Base-by-base conservation (phyloP, 306 rosid genomes). In the Notholithocarpus densiflorus region DNA sequence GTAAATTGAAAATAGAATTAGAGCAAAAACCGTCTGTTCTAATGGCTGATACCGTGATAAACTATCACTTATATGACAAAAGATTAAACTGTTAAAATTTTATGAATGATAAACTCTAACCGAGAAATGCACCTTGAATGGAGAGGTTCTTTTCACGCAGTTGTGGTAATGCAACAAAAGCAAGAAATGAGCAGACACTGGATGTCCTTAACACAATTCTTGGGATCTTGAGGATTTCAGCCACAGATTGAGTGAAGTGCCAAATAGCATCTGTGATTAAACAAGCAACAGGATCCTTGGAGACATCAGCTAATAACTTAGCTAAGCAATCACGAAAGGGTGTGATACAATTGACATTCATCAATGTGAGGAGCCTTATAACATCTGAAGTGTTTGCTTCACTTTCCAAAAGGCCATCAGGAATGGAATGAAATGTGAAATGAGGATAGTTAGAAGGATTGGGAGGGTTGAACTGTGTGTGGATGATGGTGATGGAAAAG, bases 401-500 rank as follows among this genome's bases (percentile, higher is more conserved):
- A 0, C 9, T 60, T 64, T 80, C 40, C 1, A 75, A 48, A 0
- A 86, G 40, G 27, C 79, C 84, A 18, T 78, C 83, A 32, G 77
- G 73, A 65, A 90, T 60, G 1, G 71, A 78, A 65, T 34, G 79
- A 82, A 84, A 82, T 75, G 61, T 84, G 88, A 90, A 90, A 73
- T 84, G 52, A 5, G 92, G 88, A 54, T 81, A 77, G 68, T 74
- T 82, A 57, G 81, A 81, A 68, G 86, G 83, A 76, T 82, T 78
- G 10, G 83, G 88, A 18, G 89, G 73, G 72, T 89, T 87, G 76
- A 82, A 89, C 51, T 18, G 64, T 10, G 89, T 81, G 82, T 82
- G 91, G 56, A 86, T 76, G 1, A 89, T 40, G 17, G 90, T 81
- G 18, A 90, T 83, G n/a, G 74, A 79, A 64, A 85, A 88, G 14